phyloP scores from a whole-genome alignment of 1,284 basidiomycete species.

The Melampsora americana region DNA sequence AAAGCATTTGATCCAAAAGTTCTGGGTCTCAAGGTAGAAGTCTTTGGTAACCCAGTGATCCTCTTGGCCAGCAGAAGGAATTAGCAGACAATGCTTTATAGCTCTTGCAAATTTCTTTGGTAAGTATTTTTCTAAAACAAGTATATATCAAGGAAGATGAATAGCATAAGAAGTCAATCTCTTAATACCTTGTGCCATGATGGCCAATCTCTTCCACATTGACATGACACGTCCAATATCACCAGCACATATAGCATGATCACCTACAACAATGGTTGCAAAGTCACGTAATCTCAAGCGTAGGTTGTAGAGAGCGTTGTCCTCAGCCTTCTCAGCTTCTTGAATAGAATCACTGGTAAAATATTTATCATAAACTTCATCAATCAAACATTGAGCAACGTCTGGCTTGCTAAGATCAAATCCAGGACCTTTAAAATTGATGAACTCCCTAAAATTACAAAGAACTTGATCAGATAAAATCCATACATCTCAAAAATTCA shows the following conservation, averaged over 20 bases:
- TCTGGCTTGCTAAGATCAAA: neutral
- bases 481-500: neutral
- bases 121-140: neutral
- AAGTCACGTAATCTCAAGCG: constrained; percentile 4
- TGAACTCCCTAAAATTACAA: neutral
- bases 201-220: constrained; percentile 19
- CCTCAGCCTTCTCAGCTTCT: neutral
- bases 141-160: neutral
- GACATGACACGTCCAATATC: constrained; percentile 11
- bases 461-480: neutral
- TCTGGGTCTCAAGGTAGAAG: constrained; percentile 23
- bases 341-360: neutral
- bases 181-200: constrained; percentile 24
- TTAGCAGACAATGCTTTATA: constrained; percentile 2
- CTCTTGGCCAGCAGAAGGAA: neutral
- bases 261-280: neutral
- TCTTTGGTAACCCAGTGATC: constrained; percentile 16
- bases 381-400: neutral
- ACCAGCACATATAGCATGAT: constrained; percentile 3
- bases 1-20: constrained; percentile 17
- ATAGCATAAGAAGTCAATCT: constrained; percentile 2
- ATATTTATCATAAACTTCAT: neutral
- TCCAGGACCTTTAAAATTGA: neutral
- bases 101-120: neutral
- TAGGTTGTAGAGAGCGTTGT: constrained; percentile 14